Evolutionary conservation across 108 stramenopile genomes (phyloP), one percentile per base, ranked within the genome.

Genomic region (Fistulifera solaris): DNA sequence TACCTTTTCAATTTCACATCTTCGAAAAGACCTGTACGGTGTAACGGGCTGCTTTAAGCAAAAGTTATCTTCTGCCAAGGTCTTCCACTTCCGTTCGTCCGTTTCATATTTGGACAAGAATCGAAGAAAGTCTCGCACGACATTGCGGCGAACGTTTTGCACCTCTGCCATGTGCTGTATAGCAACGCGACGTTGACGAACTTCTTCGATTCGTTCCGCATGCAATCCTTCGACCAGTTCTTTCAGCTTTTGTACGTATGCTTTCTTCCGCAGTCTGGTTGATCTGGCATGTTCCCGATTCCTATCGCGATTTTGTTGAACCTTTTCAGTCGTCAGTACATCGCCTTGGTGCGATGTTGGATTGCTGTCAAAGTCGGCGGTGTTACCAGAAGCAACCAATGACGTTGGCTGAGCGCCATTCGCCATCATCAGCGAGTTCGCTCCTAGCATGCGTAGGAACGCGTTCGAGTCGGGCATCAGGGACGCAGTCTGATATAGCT

Each of bases 231-330:
- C 93, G 7, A 96, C 83, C 18, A 93, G 68, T 66, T 89, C 89
- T 64, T 94, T 91, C 16, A 97, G 75, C 61, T 90, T 92, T 52
- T 73, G 71, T 17, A 97, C 78, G 70, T 95, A 95, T 14, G 93
- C 94, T 61, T 97, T 97, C 68, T 97, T 97, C 5, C 94, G 83
- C 7, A 94, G 78, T 28, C 96, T 77, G 8, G 96, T 96, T 39
- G 89, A 95, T 23, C 88, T 60, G 14, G 96, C 96, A 61, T 97
- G 93, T 71, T 94, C 96, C 24, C 94, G 68, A 64, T 97, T 97
- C 15, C 94, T 71, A 58, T 96, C 94, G 24, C 92, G 77, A 48
- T 81, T 79, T 50, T 76, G 77, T 54, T 85, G 69, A 21, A 77
- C 77, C 50, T 75, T 71, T 67, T 93, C 76, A 52, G 77, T 72